Conservation (phyloP, 495 filamentous ascomycete species). For the Penicillium antarcticum region DNA sequence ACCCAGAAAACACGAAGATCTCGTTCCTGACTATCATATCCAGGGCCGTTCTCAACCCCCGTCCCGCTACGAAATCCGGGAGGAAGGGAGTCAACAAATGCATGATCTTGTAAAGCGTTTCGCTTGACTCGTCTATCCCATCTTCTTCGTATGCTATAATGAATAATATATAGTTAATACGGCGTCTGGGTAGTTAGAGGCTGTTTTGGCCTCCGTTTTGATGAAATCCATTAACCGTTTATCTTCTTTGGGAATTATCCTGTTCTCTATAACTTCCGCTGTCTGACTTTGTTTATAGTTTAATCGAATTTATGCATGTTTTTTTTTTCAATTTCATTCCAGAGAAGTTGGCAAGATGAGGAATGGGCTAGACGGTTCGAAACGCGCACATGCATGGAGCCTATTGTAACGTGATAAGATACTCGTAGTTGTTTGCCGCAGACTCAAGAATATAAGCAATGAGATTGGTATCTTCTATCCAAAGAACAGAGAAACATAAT, state of each 20-base stretch:
- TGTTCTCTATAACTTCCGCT: neutral
- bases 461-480: slow-evolving; percentile 14
- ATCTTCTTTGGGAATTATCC: slow-evolving; percentile 6
- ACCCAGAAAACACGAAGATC: neutral
- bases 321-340: neutral
- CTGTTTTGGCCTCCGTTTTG: slow-evolving; percentile 27
- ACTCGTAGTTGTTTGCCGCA: neutral
- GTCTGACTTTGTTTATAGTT: neutral
- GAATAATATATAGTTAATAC: slow-evolving; percentile 47
- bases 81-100: slow-evolving; percentile 61
- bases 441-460: neutral
- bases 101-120: slow-evolving; percentile 61
- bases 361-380: too few relatives aligned
- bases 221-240: slow-evolving; percentile 25
- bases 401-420: neutral
- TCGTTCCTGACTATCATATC: neutral
- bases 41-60: slow-evolving; percentile 82
- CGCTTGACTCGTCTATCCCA: slow-evolving; percentile 11
- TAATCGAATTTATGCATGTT: neutral
- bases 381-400: neutral
- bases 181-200: slow-evolving; percentile 39
- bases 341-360: too few relatives aligned
- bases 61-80: slow-evolving; percentile 59
- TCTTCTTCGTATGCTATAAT: slow-evolving; percentile 32
- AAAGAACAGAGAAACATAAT: slow-evolving; percentile 1